A percentile compares a stretch with the other conserved stretches of the same genome.
These are phyloP conservation scores for Fusarium sp. DNA, from an alignment of 2,329 filamentous ascomycete species.

Conservation along the genomic window DNA sequence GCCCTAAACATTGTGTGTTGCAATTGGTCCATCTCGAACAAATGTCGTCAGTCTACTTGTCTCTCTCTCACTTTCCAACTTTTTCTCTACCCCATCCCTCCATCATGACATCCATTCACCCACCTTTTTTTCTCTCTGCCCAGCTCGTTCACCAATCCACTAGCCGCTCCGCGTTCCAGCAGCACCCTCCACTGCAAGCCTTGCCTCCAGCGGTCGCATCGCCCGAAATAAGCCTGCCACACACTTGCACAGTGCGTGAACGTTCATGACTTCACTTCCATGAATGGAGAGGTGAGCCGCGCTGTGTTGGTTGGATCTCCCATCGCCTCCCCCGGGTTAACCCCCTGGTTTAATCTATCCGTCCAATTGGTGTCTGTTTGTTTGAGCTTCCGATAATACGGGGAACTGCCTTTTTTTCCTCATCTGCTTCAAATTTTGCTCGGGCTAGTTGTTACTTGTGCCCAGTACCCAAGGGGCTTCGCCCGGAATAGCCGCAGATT, in stretches of 20 bases:
- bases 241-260: slow-evolving; percentile 27
- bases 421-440: slow-evolving; percentile 7
- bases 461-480: slow-evolving; percentile 18
- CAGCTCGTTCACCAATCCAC: slow-evolving; percentile 33
- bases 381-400: slow-evolving; percentile 16
- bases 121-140: slow-evolving; percentile 38
- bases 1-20: not conserved
- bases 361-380: slow-evolving; percentile 41
- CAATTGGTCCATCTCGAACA: slow-evolving; percentile 26
- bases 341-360: slow-evolving; percentile 35
- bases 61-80: slow-evolving; percentile 9
- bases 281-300: slow-evolving; percentile 25
- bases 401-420: slow-evolving; percentile 26
- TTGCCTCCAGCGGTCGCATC: slow-evolving; percentile 35
- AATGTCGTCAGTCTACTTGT: slow-evolving; percentile 23
- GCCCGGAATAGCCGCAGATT: slow-evolving; percentile 10
- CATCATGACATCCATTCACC: slow-evolving; percentile 44
- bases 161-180: slow-evolving; percentile 29
- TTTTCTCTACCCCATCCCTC: slow-evolving; percentile 34
- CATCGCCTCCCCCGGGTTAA: slow-evolving; percentile 40
- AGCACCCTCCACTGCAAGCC: slow-evolving; percentile 15
- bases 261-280: slow-evolving; percentile 1
- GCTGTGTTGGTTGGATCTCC: slow-evolving; percentile 41
- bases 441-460: slow-evolving; percentile 21
- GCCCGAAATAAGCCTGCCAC: slow-evolving; percentile 36